Conservation (phyloP, 2,329 filamentous ascomycete species). For the Trichophyton verrucosum region DNA sequence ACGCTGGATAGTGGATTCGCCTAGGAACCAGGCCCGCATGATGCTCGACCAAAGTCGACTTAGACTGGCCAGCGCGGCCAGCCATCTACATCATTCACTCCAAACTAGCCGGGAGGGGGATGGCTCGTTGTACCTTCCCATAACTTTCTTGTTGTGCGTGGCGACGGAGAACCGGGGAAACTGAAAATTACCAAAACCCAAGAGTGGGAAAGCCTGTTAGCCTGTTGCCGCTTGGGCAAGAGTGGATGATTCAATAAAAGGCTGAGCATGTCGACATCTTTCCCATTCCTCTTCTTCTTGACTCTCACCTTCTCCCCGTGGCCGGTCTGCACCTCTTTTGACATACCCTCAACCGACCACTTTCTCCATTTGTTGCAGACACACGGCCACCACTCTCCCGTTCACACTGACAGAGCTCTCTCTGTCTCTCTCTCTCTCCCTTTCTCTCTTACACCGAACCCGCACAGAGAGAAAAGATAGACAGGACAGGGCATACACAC, state of each 20-base stretch:
- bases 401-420: background rate
- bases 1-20: background rate
- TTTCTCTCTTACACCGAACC: background rate
- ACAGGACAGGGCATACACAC: background rate
- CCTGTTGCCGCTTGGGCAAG: background rate
- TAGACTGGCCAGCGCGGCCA: background rate
- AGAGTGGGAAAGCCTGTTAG: background rate
- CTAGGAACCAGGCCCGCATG: background rate
- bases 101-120: too few species aligned
- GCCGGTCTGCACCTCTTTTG: background rate
- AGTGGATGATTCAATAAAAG: background rate
- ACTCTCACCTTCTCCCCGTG: background rate
- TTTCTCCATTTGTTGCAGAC: background rate
- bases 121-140: background rate
- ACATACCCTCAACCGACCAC: background rate
- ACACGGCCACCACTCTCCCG: too few species aligned
- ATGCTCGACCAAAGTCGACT: background rate
- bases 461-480: background rate
- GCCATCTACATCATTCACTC: too few species aligned
- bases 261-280: background rate
- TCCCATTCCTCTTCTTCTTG: background rate
- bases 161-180: conserved; percentile 2
- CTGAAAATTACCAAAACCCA: background rate
- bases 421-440: background rate
- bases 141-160: background rate